Conservation (phyloP, 2,329 filamentous ascomycete genomes). For the Diaporthe sp. region DNA sequence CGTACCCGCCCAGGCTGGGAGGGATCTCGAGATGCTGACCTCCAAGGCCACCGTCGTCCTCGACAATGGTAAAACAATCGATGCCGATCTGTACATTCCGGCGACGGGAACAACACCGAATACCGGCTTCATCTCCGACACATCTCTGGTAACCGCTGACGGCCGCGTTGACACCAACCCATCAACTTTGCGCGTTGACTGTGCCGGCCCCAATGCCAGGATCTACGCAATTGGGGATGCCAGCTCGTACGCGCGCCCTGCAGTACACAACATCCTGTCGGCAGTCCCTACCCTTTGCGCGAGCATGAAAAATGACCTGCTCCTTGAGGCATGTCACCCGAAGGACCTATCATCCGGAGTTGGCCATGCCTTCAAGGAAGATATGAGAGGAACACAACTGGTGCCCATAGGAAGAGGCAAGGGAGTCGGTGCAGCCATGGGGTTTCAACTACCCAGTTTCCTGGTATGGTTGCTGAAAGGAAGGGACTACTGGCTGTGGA, state of each 20-base stretch:
- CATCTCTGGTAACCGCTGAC: constrained; percentile 45
- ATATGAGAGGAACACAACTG: constrained; percentile 60
- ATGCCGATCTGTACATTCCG: constrained; percentile 64
- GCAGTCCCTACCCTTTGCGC: constrained; percentile 59
- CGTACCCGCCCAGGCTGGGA: constrained; percentile 49
- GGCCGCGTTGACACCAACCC: constrained; percentile 55
- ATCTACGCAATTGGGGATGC: constrained; percentile 64
- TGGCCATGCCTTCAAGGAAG: constrained; percentile 57
- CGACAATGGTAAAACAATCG: constrained; percentile 54
- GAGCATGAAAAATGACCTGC: constrained; percentile 65
- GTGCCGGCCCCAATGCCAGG: constrained; percentile 45
- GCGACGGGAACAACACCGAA: constrained; percentile 54
- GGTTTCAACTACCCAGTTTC: constrained; percentile 58
- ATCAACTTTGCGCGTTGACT: constrained; percentile 53
- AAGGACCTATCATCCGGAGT: constrained; percentile 41
- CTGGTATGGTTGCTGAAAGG: constrained; percentile 65
- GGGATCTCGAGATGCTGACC: constrained; percentile 42
- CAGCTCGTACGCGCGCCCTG: constrained; percentile 55
- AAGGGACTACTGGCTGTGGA: constrained; percentile 66
- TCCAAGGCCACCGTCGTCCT: constrained; percentile 54
- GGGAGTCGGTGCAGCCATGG: constrained; percentile 61
- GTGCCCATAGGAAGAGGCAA: constrained; percentile 62
- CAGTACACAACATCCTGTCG: constrained; percentile 57
- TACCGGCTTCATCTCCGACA: constrained; percentile 42
- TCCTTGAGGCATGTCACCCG: constrained; percentile 50